Percentiles rank a stretch among this genome's conserved stretches.
These are phyloP conservation scores for Coemansia sp. DNA, from an alignment of 192 early-diverging fungal species.

Conservation along the genomic window DNA sequence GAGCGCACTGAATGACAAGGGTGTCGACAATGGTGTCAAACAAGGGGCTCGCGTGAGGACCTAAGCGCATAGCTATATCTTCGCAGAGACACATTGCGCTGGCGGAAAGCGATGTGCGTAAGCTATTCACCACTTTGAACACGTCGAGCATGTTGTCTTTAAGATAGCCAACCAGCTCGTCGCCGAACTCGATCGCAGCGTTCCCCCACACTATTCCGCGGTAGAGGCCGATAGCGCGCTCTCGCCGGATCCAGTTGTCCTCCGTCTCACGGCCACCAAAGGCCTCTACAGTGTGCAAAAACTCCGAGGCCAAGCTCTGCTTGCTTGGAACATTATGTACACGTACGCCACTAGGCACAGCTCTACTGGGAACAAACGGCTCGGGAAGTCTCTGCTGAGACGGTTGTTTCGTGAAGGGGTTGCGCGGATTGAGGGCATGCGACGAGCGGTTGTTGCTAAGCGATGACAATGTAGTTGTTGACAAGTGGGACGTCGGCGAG, in stretches of 20 bases:
- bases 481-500: slow-evolving; percentile 10
- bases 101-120: slow-evolving; percentile 47
- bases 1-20: slow-evolving; percentile 42
- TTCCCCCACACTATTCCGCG: slow-evolving; percentile 54
- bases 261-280: slow-evolving; percentile 50
- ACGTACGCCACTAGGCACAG: slow-evolving; percentile 30
- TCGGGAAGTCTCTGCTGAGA: slow-evolving; percentile 23
- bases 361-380: slow-evolving; percentile 30
- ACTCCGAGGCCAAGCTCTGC: slow-evolving; percentile 30
- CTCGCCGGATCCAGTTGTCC: slow-evolving; percentile 49
- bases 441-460: slow-evolving; percentile 15
- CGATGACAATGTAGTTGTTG: slow-evolving; percentile 12
- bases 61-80: slow-evolving; percentile 43
- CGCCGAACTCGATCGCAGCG: slow-evolving; percentile 34
- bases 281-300: slow-evolving; percentile 22
- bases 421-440: slow-evolving; percentile 15
- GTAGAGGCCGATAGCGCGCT: slow-evolving; percentile 39
- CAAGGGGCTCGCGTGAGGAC: slow-evolving; percentile 31
- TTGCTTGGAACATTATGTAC: slow-evolving; percentile 35
- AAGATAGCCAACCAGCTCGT: slow-evolving; percentile 30
- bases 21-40: slow-evolving; percentile 37
- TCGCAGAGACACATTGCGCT: slow-evolving; percentile 43
- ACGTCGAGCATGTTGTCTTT: slow-evolving; percentile 38
- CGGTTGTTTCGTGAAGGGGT: slow-evolving; percentile 21
- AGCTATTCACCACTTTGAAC: slow-evolving; percentile 39